Percentiles rank a stretch among this genome's conserved stretches.
These are phyloP conservation scores for Aspergillus nidulans DNA, from an alignment of 495 filamentous ascomycete species.

Conservation along the genomic window DNA sequence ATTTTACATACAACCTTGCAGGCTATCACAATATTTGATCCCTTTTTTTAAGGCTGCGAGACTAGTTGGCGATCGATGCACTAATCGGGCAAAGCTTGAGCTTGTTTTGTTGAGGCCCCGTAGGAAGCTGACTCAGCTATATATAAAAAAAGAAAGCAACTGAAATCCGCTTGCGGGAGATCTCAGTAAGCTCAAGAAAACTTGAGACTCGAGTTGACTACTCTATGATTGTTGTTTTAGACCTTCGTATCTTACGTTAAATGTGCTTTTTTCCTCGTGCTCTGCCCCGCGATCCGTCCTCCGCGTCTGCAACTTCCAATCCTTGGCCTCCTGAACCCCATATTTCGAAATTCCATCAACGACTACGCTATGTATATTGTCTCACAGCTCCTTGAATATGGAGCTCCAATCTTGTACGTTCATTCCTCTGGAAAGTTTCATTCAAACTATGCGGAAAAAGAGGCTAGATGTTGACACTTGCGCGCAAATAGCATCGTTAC, in stretches of 20 bases:
- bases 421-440: background rate
- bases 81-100: background rate
- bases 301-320: background rate
- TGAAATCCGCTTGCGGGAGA: background rate
- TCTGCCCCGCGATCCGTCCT: background rate
- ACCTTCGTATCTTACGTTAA: background rate
- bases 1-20: background rate
- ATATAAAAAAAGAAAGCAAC: background rate
- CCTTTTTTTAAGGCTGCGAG: background rate
- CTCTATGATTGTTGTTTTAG: background rate
- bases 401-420: conserved; percentile 42
- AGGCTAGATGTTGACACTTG: conserved; percentile 12
- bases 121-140: background rate
- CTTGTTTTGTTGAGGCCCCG: conserved; percentile 4
- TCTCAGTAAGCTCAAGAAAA: background rate
- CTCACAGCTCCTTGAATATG: conserved; percentile 42
- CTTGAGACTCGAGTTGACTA: background rate
- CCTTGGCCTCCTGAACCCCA: background rate
- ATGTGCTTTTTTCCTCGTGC: background rate
- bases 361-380: conserved; percentile 34
- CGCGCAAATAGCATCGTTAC: conserved; percentile 54
- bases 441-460: background rate
- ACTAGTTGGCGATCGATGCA: background rate
- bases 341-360: background rate
- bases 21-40: conserved; percentile 1